Evolutionary conservation across 1,284 basidiomycete genomes (phyloP), one percentile per base, ranked within the genome.

Genomic region (Ganoderma boninense): DNA sequence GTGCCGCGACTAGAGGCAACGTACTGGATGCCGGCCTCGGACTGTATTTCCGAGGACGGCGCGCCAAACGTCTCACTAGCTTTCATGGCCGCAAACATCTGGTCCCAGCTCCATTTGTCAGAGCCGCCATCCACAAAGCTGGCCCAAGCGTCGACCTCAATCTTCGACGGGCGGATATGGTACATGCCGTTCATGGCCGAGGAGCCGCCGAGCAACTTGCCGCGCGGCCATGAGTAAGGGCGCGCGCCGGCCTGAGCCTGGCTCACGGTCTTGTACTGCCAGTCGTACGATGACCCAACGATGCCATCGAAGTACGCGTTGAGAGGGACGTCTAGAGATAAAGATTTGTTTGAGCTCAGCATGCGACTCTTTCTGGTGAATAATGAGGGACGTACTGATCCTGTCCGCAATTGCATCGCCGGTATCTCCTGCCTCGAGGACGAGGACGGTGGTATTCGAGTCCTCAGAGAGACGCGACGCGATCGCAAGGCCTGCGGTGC

Each of bases 141-240:
- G 11, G 85, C 81, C 88, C 88, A 90, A 2, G 87, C 82, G 74
- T 90, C 85, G 74, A 90, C 81, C 76, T 92, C 89, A 65, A 83
- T 73, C 56, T 85, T 73, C 38, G 85, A 84, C 10, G 88, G 88
- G 2, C 87, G 84, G 64, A 90, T 83, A 64, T 88, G 84, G 81
- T 92, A 94, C 81, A 93, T 84, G 67, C 91, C 93, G 80, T 94
- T 94, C 69, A 92, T 85, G 7, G 92, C 90, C 49, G 87, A 85
- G 4, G 87, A 92, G 23, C 93, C 93, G 65, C 93, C 93, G 29
- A 94, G 86, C 35, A 91, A 84, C 83, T 93, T 88, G 20, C 89
- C 89, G 69, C 91, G 84, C 0, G 90, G 87, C 90, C 90, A 92
- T 5, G 79, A 67, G 14, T 87, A 72, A 0, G 67, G 69, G 52